These are phyloP conservation scores for Fusarium nurragi DNA, from an alignment of 2,329 filamentous ascomycete genomes.

Conservation along the genomic window DNA sequence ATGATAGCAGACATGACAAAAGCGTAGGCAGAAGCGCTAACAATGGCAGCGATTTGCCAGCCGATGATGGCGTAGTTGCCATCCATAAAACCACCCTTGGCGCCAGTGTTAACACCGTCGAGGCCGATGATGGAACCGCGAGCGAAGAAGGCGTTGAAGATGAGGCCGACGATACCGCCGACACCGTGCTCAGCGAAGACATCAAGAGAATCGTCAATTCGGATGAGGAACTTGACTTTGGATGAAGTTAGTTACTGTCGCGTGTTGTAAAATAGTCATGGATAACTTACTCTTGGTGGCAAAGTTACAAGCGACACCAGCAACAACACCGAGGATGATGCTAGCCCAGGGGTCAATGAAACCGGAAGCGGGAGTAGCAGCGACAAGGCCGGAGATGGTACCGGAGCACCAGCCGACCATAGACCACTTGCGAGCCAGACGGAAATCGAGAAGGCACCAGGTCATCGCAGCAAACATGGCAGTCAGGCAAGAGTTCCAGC, in stretches of 20 bases:
- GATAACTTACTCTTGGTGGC: slow-evolving; percentile 63
- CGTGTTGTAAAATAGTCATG: not conserved
- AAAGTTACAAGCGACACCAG: slow-evolving; percentile 75
- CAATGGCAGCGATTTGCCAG: slow-evolving; percentile 81
- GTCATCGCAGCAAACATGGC: slow-evolving; percentile 92
- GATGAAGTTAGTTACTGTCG: slow-evolving; percentile 3
- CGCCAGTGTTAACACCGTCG: slow-evolving; percentile 77
- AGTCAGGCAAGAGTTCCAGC: slow-evolving; percentile 96
- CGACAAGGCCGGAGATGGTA: slow-evolving; percentile 75
- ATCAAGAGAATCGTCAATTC: slow-evolving; percentile 76
- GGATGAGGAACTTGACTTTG: slow-evolving; percentile 67
- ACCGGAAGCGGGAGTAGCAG: slow-evolving; percentile 74
- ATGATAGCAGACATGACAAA: slow-evolving; percentile 79
- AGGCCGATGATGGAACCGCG: slow-evolving; percentile 76
- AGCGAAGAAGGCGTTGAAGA: slow-evolving; percentile 79
- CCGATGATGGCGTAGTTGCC: slow-evolving; percentile 79
- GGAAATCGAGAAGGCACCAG: slow-evolving; percentile 96
- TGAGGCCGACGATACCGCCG: slow-evolving; percentile 73
- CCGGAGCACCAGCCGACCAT: slow-evolving; percentile 80
- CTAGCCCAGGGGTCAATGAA: slow-evolving; percentile 75
- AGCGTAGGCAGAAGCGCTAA: slow-evolving; percentile 71
- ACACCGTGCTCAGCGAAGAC: slow-evolving; percentile 77
- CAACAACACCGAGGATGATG: slow-evolving; percentile 71
- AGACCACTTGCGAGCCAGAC: slow-evolving; percentile 92
- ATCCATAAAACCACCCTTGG: slow-evolving; percentile 76